phyloP scores from a whole-genome alignment of 768 basidiomycete species.

The Kondoa subrosea region DNA sequence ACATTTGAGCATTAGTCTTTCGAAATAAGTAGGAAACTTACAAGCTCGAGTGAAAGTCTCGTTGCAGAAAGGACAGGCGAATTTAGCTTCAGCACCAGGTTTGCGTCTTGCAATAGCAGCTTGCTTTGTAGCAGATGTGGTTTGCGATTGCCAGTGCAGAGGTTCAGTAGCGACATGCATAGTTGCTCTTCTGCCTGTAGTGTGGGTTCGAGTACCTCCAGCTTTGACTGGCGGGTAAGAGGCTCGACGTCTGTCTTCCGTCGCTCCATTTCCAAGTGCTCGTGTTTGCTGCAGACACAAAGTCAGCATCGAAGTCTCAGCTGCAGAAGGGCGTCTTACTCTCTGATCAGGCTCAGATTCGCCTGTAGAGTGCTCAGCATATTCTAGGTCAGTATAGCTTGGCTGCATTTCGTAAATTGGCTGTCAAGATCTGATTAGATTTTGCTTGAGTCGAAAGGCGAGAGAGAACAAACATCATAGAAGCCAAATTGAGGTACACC shows the following conservation, averaged over 20 bases:
- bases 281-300: background rate
- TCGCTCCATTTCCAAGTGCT: background rate
- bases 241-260: background rate
- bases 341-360: background rate
- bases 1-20: background rate
- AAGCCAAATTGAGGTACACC: background rate
- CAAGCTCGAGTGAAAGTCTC: constrained; percentile 7
- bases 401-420: background rate
- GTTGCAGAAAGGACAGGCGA: constrained; percentile 6
- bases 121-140: constrained; percentile 7
- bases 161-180: background rate
- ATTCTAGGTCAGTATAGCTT: background rate
- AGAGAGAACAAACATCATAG: background rate
- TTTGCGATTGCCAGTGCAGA: constrained; percentile 1
- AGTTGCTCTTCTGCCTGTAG: background rate
- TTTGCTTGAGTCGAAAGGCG: too few species aligned
- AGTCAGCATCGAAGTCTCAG: too few species aligned
- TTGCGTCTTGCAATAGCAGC: constrained; percentile 10
- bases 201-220: background rate
- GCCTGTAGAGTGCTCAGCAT: background rate
- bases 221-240: background rate
- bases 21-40: background rate
- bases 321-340: too few species aligned
- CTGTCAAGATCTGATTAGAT: background rate
- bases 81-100: constrained; percentile 7